phyloP scores from a whole-genome alignment of 805 yeast species.

The Saccharomycopsis capsularis region DNA sequence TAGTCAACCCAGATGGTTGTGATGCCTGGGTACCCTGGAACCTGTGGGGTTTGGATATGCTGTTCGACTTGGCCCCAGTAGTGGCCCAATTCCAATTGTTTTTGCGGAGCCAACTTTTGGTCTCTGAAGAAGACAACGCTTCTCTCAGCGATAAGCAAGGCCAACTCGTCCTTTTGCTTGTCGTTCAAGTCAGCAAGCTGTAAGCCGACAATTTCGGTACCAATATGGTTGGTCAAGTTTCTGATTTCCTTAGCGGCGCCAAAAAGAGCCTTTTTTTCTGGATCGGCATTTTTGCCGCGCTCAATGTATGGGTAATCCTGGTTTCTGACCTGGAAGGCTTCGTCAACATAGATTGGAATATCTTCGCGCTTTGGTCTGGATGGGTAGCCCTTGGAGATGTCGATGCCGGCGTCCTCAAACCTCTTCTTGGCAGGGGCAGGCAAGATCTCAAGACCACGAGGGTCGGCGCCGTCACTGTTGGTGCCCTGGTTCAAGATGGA shows the following conservation, averaged over 20 bases:
- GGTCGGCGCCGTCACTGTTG: constrained; percentile 14
- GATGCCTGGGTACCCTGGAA: constrained; percentile 33
- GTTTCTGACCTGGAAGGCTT: constrained; percentile 33
- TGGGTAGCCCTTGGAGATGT: constrained; percentile 36
- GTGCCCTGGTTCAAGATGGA: not conserved
- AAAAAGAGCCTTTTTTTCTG: constrained; percentile 33
- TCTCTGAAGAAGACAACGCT: constrained; percentile 43
- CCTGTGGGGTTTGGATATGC: constrained; percentile 32
- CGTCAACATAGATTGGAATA: constrained; percentile 35
- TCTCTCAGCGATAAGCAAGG: constrained; percentile 39
- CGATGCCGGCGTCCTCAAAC: constrained; percentile 30
- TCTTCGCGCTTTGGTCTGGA: constrained; percentile 28
- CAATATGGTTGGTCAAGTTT: constrained; percentile 38
- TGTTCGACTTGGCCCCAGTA: constrained; percentile 41
- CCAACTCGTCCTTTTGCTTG: constrained; percentile 40
- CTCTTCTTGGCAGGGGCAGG: constrained; percentile 28
- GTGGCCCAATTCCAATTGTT: constrained; percentile 38
- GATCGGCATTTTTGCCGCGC: constrained; percentile 32
- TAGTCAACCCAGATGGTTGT: constrained; percentile 28
- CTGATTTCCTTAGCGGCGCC: constrained; percentile 36
- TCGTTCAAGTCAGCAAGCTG: constrained; percentile 37
- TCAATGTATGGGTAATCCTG: constrained; percentile 31
- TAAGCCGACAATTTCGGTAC: constrained; percentile 43
- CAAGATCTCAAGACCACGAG: constrained; percentile 15
- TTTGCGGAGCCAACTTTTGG: constrained; percentile 38